Evolutionary conservation across 257 asterid genomes (phyloP).

Genomic region (Cruciata laevipes): DNA sequence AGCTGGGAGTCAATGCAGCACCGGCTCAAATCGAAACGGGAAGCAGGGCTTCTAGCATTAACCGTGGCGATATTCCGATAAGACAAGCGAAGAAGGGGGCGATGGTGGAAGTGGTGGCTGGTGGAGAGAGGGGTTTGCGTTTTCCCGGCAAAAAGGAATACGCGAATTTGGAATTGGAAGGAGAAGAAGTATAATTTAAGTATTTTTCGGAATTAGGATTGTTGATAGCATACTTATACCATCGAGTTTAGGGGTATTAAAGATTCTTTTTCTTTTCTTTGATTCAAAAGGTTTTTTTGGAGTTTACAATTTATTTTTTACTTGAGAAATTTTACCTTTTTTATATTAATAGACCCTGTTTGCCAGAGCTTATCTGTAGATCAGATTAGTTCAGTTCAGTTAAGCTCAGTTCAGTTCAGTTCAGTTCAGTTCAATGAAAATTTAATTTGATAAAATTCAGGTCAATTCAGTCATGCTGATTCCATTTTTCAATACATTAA

Average conservation of each 20-base stretch:
- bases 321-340: no score
- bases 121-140: neutral
- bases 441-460: no score
- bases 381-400: no score
- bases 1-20: neutral
- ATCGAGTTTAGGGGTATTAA: no score
- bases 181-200: neutral
- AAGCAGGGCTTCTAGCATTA: neutral
- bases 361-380: no score
- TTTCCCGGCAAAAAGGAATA: slow-evolving; percentile 3
- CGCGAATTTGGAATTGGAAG: neutral
- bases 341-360: no score
- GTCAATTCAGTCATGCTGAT: no score
- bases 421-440: no score
- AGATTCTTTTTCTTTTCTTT: no score
- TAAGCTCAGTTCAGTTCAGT: no score
- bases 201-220: neutral
- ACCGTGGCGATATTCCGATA: neutral
- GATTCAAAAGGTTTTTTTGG: neutral
- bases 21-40: neutral
- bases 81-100: neutral
- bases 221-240: neutral
- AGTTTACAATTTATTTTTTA: no score
- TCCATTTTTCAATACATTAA: no score
- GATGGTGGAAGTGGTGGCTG: neutral